Base-by-base conservation (phyloP, 176 grass and related monocot species). In the Oryza australiensis region DNA sequence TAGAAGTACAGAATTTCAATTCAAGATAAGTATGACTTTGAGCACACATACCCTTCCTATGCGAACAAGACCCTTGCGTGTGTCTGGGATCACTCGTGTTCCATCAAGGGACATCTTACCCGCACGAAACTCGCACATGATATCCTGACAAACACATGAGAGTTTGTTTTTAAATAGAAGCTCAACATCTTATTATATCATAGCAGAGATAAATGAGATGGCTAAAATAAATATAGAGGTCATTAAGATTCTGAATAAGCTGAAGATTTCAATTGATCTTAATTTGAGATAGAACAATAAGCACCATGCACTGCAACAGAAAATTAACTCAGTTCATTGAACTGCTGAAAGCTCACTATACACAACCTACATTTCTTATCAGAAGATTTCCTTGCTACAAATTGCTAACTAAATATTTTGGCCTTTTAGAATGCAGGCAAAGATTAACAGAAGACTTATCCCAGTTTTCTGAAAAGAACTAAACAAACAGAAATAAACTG, bases 81-180 rank as follows among this genome's bases (percentile, higher is more conserved):
- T 90, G 85, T 99, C 96, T 85, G 93, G 91, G 48, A 90, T 53
- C 73, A 99, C 93, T 81, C 77, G 68, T 64, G 79, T 92, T 75
- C 90, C 93, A n/a, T 90, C 85, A 82, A 80, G 83, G 33, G 71
- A 62, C 96, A 99, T 99, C 85, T 95, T 99, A 66, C 96, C 96
- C 57, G 96, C 96, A 82, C 89, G 93, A 77, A 99, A 99, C 77
- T 99, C 96, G 75, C 94, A 88, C 89, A 95, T 92, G 73, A 95
- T 43, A 76, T 95, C 87, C 96, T 99, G 89, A 48, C 12, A 65
- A 46, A 86, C 16, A 63, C 27, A 82, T 78, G 35, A 74, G 74
- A 74, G 38, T 60, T 72, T 14, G 38, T 71, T 64, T 73, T 63
- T 62, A 32, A 62, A 40, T 48, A 68, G 14, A 5, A 23, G 60